Evolutionary conservation across 2,329 filamentous ascomycete genomes (phyloP).

Genomic region (Apiospora aurea): DNA sequence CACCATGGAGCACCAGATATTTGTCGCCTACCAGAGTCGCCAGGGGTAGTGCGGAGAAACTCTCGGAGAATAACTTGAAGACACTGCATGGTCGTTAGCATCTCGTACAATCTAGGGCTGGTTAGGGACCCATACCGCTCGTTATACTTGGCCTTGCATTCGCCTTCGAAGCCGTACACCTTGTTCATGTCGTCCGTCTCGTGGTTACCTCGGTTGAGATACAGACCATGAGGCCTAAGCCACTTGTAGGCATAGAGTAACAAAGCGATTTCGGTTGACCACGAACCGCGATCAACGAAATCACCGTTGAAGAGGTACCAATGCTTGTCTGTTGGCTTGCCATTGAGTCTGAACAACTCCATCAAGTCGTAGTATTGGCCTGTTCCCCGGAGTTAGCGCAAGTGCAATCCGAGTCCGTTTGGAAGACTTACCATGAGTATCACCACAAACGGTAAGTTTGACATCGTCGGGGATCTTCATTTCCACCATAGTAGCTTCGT

Average conservation of each 20-base stretch:
- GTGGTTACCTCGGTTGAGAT: constrained; percentile 97
- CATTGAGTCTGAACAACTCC: constrained; percentile 93
- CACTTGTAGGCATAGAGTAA: constrained; percentile 97
- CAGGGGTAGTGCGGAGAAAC: constrained; percentile 91
- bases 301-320: constrained; percentile 98
- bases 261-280: constrained; percentile 96
- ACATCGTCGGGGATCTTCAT: constrained; percentile 79
- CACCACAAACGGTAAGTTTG: constrained; percentile 91
- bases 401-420: neutral
- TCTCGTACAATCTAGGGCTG: neutral
- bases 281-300: constrained; percentile 96
- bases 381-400: constrained; percentile 42
- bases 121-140: constrained; percentile 60
- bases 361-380: constrained; percentile 98
- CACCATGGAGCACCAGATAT: constrained; percentile 91
- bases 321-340: constrained; percentile 82
- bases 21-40: constrained; percentile 92
- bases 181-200: constrained; percentile 99
- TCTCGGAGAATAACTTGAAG: constrained; percentile 98
- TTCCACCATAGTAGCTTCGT: constrained; percentile 97
- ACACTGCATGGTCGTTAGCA: constrained; percentile 55
- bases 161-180: constrained; percentile 97
- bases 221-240: constrained; percentile 86
- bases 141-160: constrained; percentile 98
- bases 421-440: constrained; percentile 82